Conservation (phyloP, 2,329 filamentous ascomycete species). For the Clonostachys rhizophaga region DNA sequence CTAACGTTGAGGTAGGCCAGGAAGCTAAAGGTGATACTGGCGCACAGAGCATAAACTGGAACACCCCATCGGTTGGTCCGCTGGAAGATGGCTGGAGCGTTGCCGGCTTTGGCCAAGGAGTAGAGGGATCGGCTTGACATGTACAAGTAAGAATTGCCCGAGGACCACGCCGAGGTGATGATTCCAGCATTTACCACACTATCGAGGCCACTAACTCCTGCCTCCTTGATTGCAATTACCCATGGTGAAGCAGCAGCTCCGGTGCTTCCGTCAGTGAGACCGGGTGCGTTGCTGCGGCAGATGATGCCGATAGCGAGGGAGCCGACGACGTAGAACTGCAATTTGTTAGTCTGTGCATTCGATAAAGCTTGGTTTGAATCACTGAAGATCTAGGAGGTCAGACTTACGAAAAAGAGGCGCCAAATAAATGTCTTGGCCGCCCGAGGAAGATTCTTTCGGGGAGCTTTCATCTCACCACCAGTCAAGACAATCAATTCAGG, state of each 20-base stretch:
- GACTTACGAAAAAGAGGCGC: slow-evolving; percentile 18
- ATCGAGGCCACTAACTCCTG: slow-evolving; percentile 38
- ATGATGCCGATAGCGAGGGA: slow-evolving; percentile 38
- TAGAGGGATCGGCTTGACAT: slow-evolving; percentile 42
- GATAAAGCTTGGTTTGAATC: too few relatives aligned
- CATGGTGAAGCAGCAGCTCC: slow-evolving; percentile 45
- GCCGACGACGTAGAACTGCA: slow-evolving; percentile 24
- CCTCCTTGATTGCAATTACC: slow-evolving; percentile 47
- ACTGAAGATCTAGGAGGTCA: too few relatives aligned
- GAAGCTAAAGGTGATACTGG: slow-evolving; percentile 49
- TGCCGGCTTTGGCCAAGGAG: slow-evolving; percentile 32
- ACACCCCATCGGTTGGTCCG: slow-evolving; percentile 18
- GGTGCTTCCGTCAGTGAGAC: slow-evolving; percentile 23
- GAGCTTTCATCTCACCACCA: slow-evolving; percentile 26
- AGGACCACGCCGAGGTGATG: slow-evolving; percentile 54
- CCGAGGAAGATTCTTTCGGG: slow-evolving; percentile 25
- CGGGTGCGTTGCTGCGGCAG: slow-evolving; percentile 21
- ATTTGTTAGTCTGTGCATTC: too few relatives aligned
- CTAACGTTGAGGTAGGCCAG: slow-evolving; percentile 59
- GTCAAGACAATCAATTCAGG: slow-evolving; percentile 29
- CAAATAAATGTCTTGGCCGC: slow-evolving; percentile 24
- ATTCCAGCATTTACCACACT: slow-evolving; percentile 53
- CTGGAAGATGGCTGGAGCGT: slow-evolving; percentile 32
- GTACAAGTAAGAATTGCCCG: slow-evolving; percentile 53
- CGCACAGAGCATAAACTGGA: slow-evolving; percentile 18